A percentile compares a stretch with the other conserved stretches of the same genome.
These are phyloP conservation scores for Globisporangium splendens DNA, from an alignment of 352 stramenopile genomes.

Conservation along the genomic window DNA sequence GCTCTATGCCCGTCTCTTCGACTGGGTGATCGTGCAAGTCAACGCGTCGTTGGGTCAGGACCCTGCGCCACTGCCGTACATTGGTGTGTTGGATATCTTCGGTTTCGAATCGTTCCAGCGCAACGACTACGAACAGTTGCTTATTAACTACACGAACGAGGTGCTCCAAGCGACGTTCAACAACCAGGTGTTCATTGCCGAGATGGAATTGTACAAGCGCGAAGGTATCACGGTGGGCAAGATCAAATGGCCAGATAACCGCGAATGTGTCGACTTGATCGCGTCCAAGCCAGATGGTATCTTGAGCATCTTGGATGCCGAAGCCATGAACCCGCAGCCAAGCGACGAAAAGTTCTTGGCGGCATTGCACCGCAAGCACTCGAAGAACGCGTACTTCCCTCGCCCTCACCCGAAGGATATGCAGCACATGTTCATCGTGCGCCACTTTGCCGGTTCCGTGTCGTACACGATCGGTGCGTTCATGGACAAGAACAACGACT, in stretches of 20 bases:
- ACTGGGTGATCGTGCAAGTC: slow-evolving; percentile 91
- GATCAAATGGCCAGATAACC: slow-evolving; percentile 91
- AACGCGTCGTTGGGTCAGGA: slow-evolving; percentile 87
- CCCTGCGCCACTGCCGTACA: slow-evolving; percentile 75
- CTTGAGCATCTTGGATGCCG: slow-evolving; percentile 75
- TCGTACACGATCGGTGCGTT: slow-evolving; percentile 88
- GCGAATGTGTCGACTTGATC: slow-evolving; percentile 90
- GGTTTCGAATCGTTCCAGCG: slow-evolving; percentile 89
- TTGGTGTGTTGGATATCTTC: slow-evolving; percentile 91
- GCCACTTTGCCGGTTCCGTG: slow-evolving; percentile 87
- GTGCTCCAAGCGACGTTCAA: slow-evolving; percentile 87
- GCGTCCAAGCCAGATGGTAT: slow-evolving; percentile 79
- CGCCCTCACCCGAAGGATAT: slow-evolving; percentile 87
- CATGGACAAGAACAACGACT: slow-evolving; percentile 92
- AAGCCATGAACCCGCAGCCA: slow-evolving; percentile 88
- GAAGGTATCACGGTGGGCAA: slow-evolving; percentile 88
- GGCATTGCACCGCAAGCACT: slow-evolving; percentile 81
- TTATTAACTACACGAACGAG: slow-evolving; percentile 91
- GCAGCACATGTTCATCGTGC: slow-evolving; percentile 87
- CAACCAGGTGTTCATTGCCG: slow-evolving; percentile 88
- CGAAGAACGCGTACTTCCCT: slow-evolving; percentile 82
- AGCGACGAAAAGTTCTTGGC: slow-evolving; percentile 86
- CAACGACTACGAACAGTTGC: slow-evolving; percentile 89
- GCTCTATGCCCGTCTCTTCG: slow-evolving; percentile 91
- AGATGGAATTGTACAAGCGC: slow-evolving; percentile 89